Evolutionary conservation across 2,329 filamentous ascomycete genomes (phyloP).

Genomic region (Aspergillus novoparasiticus): DNA sequence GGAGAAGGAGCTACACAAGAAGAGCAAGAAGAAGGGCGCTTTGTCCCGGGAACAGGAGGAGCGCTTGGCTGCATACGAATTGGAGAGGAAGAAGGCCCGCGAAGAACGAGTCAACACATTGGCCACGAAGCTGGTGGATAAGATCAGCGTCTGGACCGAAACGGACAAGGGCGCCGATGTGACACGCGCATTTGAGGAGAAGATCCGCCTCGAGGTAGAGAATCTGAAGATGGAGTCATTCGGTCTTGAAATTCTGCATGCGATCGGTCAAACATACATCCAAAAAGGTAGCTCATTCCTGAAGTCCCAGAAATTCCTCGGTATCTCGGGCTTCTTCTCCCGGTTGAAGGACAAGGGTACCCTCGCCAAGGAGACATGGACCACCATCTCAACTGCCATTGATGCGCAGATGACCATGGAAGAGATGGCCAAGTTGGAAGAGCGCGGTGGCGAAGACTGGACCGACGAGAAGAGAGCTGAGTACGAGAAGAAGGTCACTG

Average conservation of each 20-base stretch:
- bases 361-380: slow-evolving; percentile 97
- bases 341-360: slow-evolving; percentile 95
- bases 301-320: slow-evolving; percentile 95
- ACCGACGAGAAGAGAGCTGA: slow-evolving; percentile 96
- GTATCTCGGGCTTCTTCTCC: slow-evolving; percentile 92
- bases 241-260: slow-evolving; percentile 91
- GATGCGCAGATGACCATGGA: slow-evolving; percentile 98
- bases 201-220: slow-evolving; percentile 92
- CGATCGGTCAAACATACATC: slow-evolving; percentile 88
- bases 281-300: slow-evolving; percentile 84
- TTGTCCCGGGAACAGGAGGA: slow-evolving; percentile 91
- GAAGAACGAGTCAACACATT: slow-evolving; percentile 88
- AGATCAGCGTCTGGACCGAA: slow-evolving; percentile 94
- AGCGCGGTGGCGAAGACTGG: slow-evolving; percentile 94
- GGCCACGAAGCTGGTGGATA: slow-evolving; percentile 80
- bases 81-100: slow-evolving; percentile 78
- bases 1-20: slow-evolving; percentile 74
- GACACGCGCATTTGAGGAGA: slow-evolving; percentile 86
- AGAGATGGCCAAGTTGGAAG: slow-evolving; percentile 96
- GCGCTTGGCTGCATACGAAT: slow-evolving; percentile 83
- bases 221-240: slow-evolving; percentile 99
- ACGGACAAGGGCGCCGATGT: slow-evolving; percentile 87
- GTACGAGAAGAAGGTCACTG: slow-evolving; percentile 92
- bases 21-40: slow-evolving; percentile 86
- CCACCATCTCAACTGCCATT: slow-evolving; percentile 92